Evolutionary conservation across 805 yeast genomes (phyloP), one percentile per base, ranked within the genome.

Genomic region (Hemisphaericaspora nanyangensis): DNA sequence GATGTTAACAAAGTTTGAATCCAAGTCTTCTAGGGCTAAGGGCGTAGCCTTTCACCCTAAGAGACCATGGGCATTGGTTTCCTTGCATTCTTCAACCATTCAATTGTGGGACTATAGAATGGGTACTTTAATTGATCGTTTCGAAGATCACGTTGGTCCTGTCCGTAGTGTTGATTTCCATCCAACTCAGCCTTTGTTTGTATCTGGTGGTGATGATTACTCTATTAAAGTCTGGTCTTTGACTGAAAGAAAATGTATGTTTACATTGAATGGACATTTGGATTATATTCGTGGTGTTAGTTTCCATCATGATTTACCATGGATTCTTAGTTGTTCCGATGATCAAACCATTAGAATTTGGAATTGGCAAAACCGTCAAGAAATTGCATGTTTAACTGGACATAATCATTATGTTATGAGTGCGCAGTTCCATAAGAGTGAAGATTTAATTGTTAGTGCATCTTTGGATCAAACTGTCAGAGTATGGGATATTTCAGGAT

Each of bases 291-390:
- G 99, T 60, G 85, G 95, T 13, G 97, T 88, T 17, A 85, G 80
- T 49, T 93, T 93, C 78, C 99, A 93, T 68, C 84, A 80, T 53
- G 96, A 89, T 60, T 73, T 93, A 59, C 99, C 99, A 7, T 93
- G 99, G 99, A 85, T 93, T 57, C 79, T 93, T 44, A 84, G 96
- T 18, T 82, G 93, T 45, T 87, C 96, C 32, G 99, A 93, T 65
- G 99, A 93, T 71, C 99, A 93, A 68, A 93, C 99, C 24, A 89
- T 95, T 49, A 78, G 99, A 61, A 91, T 93, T 49, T 93, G 99
- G 99, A 95, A 93, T 68, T 93, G 99, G 99, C 99, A 95, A 71
- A 90, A 90, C 61, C 81, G 99, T 52, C 91, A 89, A 61, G 98
- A 93, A 55, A 85, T 93, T 56, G 98, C 98, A 7, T 88, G 96